These are phyloP conservation scores for Starmerella sp. DNA, from an alignment of 805 yeast genomes.

Conservation along the genomic window DNA sequence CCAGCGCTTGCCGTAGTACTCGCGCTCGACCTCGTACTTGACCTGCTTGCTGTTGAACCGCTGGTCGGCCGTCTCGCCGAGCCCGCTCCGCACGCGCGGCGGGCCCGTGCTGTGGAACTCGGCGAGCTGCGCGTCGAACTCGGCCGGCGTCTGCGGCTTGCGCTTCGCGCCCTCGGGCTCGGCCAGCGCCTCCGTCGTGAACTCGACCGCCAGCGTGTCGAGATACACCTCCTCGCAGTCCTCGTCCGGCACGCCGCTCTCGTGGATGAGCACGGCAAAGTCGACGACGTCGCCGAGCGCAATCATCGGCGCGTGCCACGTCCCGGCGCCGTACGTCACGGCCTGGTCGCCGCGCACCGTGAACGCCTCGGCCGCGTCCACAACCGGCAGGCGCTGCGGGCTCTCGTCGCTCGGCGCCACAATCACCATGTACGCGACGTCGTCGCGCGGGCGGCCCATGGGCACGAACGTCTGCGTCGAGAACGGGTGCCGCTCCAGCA, in stretches of 20 bases:
- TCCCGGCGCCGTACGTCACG: slow-evolving; percentile 70
- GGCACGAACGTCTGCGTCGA: slow-evolving; percentile 88
- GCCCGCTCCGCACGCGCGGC: slow-evolving; percentile 11
- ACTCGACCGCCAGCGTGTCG: slow-evolving; percentile 34
- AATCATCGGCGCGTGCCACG: slow-evolving; percentile 98
- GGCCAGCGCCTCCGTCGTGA: slow-evolving; percentile 3
- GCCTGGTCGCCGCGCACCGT: slow-evolving; percentile 73
- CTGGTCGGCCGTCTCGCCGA: slow-evolving; percentile 7
- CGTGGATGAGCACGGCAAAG: slow-evolving; percentile 81
- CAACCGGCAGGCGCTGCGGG: slow-evolving; percentile 40
- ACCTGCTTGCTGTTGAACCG: slow-evolving; percentile 31
- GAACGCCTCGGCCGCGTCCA: slow-evolving; percentile 49
- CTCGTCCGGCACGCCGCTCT: slow-evolving; percentile 64
- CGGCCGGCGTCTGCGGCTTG: slow-evolving; percentile 62
- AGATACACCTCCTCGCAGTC: slow-evolving; percentile 74
- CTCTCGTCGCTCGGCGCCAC: slow-evolving; percentile 43
- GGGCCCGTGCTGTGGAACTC: slow-evolving; percentile 52
- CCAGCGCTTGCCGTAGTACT: slow-evolving; percentile 48
- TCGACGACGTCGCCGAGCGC: slow-evolving; percentile 59
- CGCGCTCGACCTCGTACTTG: slow-evolving; percentile 50
- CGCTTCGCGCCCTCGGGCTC: slow-evolving; percentile 32
- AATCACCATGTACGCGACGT: slow-evolving; percentile 60
- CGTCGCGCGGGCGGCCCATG: slow-evolving; percentile 50
- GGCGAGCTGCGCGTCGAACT: slow-evolving; percentile 40
- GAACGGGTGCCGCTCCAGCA: slow-evolving; percentile 81